Base-by-base conservation (phyloP, 2,329 filamentous ascomycete genomes). In the Aureobasidium sp. region DNA sequence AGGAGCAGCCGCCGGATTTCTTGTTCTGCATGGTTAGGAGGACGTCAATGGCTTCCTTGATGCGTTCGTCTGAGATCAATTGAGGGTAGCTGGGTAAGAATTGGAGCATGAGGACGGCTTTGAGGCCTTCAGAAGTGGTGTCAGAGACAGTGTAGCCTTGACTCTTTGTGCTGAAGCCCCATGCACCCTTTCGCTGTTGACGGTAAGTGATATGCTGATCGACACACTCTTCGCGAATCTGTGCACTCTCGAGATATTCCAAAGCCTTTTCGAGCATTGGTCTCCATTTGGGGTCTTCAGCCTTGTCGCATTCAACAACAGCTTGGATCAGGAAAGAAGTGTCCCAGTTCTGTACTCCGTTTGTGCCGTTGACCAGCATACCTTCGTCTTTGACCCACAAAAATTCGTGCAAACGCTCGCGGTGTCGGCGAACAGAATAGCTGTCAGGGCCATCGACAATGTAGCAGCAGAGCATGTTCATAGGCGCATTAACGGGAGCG, bases 311-410 rank as follows among this genome's bases (percentile, higher is more conserved):
- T 53, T 90, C 89, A 58, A 90, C 83, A 6, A 90, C 84, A 0
- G 90, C 87, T 73, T 96, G 91, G 37, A 97, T 90, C 21, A 88
- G 78, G 71, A 97, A 97, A 0, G 91, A 83, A 0, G 94, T 99
- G 71, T 99, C 94, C 94, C 94, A 99, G 66, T 86, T 89, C 74
- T 99, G 94, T 1, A 97, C 92, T n/a, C 94, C 94, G 67, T 99
- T 97, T 9, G 94, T 99, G 41, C 94, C 94, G 68, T 97, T 97
- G 75, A 88, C 88, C 52, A 97, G 81, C 90, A 99, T 91, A 6
- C 94, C 94, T 71, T 97, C 92, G 37, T 86, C 74, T 65, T 95
- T 96, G 54, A 99, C 81, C 92, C 94, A 99, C 34, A 99, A 75
- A 64, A 87, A 95, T 69, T 99, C 94, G 47, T 90, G 82, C 13